Base-by-base conservation (phyloP, 2,329 filamentous ascomycete species). In the Colletotrichum brevisporum region DNA sequence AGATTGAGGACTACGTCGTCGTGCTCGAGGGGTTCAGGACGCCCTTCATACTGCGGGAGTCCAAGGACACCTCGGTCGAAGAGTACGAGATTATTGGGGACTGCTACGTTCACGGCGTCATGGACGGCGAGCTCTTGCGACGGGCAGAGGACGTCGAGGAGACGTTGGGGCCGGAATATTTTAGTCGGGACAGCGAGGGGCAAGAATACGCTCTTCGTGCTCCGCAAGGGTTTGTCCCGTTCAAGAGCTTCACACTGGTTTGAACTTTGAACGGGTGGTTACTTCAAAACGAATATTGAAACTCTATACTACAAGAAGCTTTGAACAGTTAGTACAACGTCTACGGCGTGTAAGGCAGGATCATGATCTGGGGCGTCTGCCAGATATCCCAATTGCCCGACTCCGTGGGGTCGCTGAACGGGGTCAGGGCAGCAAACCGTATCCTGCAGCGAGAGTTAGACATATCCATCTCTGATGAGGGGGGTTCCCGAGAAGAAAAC, bases 11-110 rank as follows among this genome's bases (percentile, higher is more conserved):
- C 61, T 72, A 74, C 1, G 70, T 81, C 10, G 78, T 73, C 15
- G 72, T 81, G 39, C 52, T 81, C 13, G 74, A 77, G 24, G 79
- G 79, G 3, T 79, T 78, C 0, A 76, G 66, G 52, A 76, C 76
- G 1, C 79, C 79, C 6, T 80, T 78, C 26, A 56, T 79, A 31
- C 63, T 81, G 5, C 73, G 79, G 10, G 71, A 43, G 54, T 55
- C 53, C 27, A 57, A 57, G 3, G 39, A 48, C 4, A 12, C 9
- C 31, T 36, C 2, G 5, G 16, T 2, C 2, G 31, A 45, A 3
- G 26, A 39, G 4, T 68, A 48, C 27, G 21, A 47, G 3, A 4
- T 58, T 2, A 18, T 68, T 10, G 65, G 65, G 4, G 53, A 68
- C 21, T 68, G 65, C 26, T 58, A 64, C 31, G 27, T 58, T 26